Evolutionary conservation across 257 asterid species (phyloP), one percentile per base, ranked within the genome.

Genomic region (Nicotiana undulata): DNA sequence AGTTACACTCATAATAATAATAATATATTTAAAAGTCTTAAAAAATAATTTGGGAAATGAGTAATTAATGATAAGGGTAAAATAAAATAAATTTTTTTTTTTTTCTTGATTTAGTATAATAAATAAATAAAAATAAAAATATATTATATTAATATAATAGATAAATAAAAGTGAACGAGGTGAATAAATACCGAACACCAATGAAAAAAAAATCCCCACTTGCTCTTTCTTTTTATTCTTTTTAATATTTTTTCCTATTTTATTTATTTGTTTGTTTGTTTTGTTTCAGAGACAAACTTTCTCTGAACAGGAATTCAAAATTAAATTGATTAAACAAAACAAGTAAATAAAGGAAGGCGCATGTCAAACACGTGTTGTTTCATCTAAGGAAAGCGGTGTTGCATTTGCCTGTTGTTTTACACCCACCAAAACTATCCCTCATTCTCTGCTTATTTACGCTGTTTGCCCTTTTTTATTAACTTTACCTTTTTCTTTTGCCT

Each of bases 361-460:
- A 79, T 64, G 87, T 88, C 28, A 81, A 85, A 81, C 91, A 91
- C 96, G 96, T 91, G 90, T 55, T 90, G 29, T 85, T 86, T 83
- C 55, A 52, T 0, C 74, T 29, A 26, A 6, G 4, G 22, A 58
- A 81, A 82, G 81, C 79, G 86, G 84, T 74, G 84, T 4, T 9
- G 75, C 16, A 65, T 49, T 56, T 70, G 78, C 88, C 86, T 80
- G 88, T 70, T 80, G 53, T 60, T 68, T 79, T 79, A 49, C 28
- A 16, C 18, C 9, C 64, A 9, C 11, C 28, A n/a, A 51, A 26
- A 44, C 26, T 15, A 52, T 16, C 85, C 84, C 52, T 29, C 5
- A 6, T 22, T 58, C 63, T 56, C 22, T 15, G 24, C 24, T 1
- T 66, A 83, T 80, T 87, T 83, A 86, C 88, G 44, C 28, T 46